These are phyloP conservation scores for Solanum paucissectum DNA, from an alignment of 257 asterid genomes.

Conservation along the genomic window DNA sequence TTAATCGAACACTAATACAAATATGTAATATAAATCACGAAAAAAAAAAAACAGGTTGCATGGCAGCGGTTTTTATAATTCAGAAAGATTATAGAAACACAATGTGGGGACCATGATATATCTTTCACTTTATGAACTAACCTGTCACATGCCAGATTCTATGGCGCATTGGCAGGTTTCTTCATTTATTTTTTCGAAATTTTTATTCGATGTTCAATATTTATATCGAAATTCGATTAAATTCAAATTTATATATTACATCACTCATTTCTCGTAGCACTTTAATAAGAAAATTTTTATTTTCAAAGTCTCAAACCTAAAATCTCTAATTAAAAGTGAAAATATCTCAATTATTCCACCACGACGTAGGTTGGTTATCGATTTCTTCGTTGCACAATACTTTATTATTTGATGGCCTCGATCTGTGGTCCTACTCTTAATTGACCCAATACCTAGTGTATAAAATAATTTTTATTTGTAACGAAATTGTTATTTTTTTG, in stretches of 20 bases:
- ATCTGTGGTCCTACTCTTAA: background rate
- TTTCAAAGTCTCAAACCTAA: too few species aligned
- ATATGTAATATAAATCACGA: rapidly evolving
- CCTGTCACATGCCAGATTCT: background rate
- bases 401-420: background rate
- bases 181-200: too few species aligned
- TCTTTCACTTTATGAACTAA: background rate
- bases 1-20: background rate
- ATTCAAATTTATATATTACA: too few species aligned
- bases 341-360: background rate
- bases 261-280: too few species aligned
- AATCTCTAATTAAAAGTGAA: too few species aligned
- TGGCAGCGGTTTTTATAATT: too few species aligned
- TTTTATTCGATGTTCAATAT: too few species aligned
- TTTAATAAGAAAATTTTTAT: too few species aligned
- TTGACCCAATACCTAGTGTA: background rate
- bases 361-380: too few species aligned
- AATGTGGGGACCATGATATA: background rate
- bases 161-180: background rate
- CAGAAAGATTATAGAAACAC: too few species aligned
- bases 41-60: background rate
- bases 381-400: background rate
- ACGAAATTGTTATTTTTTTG: too few species aligned
- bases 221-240: too few species aligned
- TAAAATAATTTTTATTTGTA: background rate